phyloP scores from a whole-genome alignment of 140 eudicot species.

The Ambrosia hybrid region DNA sequence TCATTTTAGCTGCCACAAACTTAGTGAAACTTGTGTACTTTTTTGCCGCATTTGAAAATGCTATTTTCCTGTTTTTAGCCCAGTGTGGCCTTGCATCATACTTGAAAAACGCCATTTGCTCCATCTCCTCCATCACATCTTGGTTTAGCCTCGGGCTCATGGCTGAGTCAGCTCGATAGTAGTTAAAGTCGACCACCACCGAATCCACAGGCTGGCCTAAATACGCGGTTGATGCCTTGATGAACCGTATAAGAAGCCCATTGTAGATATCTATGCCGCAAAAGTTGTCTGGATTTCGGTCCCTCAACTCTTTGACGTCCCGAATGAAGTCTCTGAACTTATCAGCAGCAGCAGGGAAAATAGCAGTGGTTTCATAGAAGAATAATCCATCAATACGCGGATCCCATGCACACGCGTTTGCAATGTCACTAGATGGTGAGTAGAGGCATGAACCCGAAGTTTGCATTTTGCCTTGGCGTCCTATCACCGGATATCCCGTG shows the following conservation, averaged over 20 bases:
- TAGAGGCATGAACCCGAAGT: constrained; percentile 89
- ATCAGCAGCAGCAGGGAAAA: constrained; percentile 41
- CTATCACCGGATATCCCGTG: constrained; percentile 77
- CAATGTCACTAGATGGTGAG: constrained; percentile 42
- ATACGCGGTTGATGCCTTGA: constrained; percentile 60
- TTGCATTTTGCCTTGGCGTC: constrained; percentile 76
- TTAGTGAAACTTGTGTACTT: constrained; percentile 45
- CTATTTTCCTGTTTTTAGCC: constrained; percentile 83
- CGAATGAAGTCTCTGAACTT: constrained; percentile 51
- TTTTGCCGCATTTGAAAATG: constrained; percentile 45
- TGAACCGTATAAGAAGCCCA: constrained; percentile 67
- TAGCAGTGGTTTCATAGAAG: constrained; percentile 72
- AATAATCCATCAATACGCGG: constrained; percentile 77
- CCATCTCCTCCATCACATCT: constrained; percentile 81
- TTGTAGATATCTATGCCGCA: constrained; percentile 83
- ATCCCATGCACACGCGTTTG: constrained; percentile 75
- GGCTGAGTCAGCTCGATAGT: constrained; percentile 62
- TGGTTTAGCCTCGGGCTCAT: constrained; percentile 64
- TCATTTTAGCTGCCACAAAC: constrained; percentile 56
- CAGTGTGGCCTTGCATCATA: constrained; percentile 90
- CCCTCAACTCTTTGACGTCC: constrained; percentile 63
- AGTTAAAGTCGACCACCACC: constrained; percentile 74
- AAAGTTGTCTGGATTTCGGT: constrained; percentile 54
- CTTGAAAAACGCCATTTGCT: constrained; percentile 87
- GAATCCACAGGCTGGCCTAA: constrained; percentile 76